Percentiles rank a stretch among this genome's conserved stretches.
These are phyloP conservation scores for Euphrasia confusa DNA, from an alignment of 257 asterid genomes.

Conservation along the genomic window DNA sequence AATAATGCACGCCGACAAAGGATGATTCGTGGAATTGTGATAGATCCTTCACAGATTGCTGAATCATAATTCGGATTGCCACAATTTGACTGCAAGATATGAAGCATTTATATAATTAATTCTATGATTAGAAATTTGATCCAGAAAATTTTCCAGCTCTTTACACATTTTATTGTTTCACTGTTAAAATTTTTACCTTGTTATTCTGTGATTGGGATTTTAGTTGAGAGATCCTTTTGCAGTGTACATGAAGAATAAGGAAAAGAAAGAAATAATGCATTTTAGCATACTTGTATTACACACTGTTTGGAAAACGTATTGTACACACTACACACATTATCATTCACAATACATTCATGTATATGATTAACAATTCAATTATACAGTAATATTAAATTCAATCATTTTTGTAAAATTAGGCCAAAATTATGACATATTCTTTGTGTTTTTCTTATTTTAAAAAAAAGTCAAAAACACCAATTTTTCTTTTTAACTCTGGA, in stretches of 20 bases:
- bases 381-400: too few species aligned
- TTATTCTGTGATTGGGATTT: too few species aligned
- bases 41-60: constrained; percentile 62
- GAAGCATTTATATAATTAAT: too few species aligned
- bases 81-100: neutral
- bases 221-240: neutral
- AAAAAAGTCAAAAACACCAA: too few species aligned
- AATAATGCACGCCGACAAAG: constrained; percentile 5
- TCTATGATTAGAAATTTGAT: neutral
- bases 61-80: constrained; percentile 24
- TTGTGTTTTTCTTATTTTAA: too few species aligned
- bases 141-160: neutral
- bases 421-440: too few species aligned
- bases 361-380: too few species aligned
- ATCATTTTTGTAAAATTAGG: too few species aligned
- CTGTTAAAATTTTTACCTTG: too few species aligned
- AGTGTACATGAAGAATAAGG: neutral
- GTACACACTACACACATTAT: neutral
- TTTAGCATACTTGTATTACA: constrained; percentile 10
- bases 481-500: too few species aligned
- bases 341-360: too few species aligned
- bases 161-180: neutral
- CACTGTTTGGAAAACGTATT: neutral
- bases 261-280: neutral
- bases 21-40: constrained; percentile 50